Conservation (phyloP, 2,329 filamentous ascomycete genomes). For the Alternaria dauci region DNA sequence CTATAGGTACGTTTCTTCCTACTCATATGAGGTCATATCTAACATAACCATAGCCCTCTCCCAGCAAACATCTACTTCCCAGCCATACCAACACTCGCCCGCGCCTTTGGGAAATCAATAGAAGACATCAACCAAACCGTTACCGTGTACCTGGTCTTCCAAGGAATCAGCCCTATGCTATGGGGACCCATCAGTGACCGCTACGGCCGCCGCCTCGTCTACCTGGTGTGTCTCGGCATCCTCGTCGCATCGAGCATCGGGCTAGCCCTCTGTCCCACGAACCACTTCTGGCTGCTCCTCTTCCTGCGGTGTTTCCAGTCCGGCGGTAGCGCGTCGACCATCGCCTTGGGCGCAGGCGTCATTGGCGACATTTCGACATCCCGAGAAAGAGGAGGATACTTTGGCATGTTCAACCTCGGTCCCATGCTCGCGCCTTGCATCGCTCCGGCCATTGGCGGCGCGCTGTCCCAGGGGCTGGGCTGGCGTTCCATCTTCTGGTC, state of each 20-base stretch:
- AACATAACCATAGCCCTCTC: constrained; percentile 41
- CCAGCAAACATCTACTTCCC: constrained; percentile 55
- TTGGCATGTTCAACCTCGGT: constrained; percentile 70
- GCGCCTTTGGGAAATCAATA: constrained; percentile 52
- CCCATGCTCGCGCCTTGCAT: constrained; percentile 41
- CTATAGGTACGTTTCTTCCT: constrained; percentile 31
- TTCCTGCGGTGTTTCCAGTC: constrained; percentile 50
- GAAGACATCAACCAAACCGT: constrained; percentile 61
- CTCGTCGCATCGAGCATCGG: constrained; percentile 47
- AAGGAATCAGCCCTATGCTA: constrained; percentile 63
- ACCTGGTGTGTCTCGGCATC: constrained; percentile 53
- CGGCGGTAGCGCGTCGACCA: constrained; percentile 52
- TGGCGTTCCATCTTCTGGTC: constrained; percentile 52
- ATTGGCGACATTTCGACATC: constrained; percentile 75
- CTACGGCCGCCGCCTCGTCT: constrained; percentile 60
- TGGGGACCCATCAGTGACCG: constrained; percentile 62
- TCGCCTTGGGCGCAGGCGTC: constrained; percentile 71
- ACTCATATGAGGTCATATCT: not conserved
- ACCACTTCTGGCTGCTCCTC: constrained; percentile 44
- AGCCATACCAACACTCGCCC: constrained; percentile 43
- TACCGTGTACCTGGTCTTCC: constrained; percentile 58
- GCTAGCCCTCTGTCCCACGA: constrained; percentile 45
- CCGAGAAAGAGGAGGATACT: constrained; percentile 75
- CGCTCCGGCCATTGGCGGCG: constrained; percentile 46
- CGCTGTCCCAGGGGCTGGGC: constrained; percentile 44